Percentiles rank a stretch among this genome's conserved stretches.
phyloP scores from a whole-genome alignment of 2,329 filamentous ascomycete genomes.

The Phialophora verrucosa region DNA sequence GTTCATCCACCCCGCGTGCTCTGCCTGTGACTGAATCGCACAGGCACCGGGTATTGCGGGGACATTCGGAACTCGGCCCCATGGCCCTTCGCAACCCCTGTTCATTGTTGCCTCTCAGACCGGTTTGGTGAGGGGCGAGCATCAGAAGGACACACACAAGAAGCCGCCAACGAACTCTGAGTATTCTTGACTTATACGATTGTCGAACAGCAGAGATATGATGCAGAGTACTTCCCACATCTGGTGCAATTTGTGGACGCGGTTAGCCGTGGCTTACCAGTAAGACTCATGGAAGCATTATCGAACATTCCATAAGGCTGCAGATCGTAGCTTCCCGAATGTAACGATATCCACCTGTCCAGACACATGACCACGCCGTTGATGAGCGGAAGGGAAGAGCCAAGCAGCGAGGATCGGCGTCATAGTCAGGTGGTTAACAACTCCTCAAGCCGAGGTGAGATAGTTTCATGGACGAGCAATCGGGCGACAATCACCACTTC shows the following conservation, averaged over 20 bases:
- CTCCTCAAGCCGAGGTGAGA: not conserved
- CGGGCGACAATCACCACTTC: not conserved
- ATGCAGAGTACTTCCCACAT: constrained; percentile 7
- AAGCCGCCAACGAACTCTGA: not conserved
- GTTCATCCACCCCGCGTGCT: not conserved
- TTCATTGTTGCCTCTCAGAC: not conserved
- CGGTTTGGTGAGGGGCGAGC: constrained; percentile 1
- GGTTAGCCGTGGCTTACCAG: not conserved
- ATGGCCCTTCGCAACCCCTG: not conserved
- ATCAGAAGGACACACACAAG: not conserved
- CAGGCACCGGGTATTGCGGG: not conserved
- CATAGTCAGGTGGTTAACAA: not conserved
- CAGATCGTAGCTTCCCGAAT: constrained; percentile 5
- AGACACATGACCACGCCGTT: constrained; percentile 9
- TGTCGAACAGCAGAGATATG: not conserved
- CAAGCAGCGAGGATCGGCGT: not conserved
- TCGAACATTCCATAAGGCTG: constrained; percentile 22
- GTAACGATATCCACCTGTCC: constrained; percentile 11
- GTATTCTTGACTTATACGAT: not conserved
- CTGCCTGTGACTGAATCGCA: not conserved
- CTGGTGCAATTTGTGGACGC: not conserved
- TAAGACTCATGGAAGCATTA: constrained; percentile 4
- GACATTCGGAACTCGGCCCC: not conserved
- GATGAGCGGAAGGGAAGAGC: not conserved
- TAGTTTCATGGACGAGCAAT: not conserved